A percentile compares a stretch with the other conserved stretches of the same genome.
Evolutionary conservation across 2,329 filamentous ascomycete species (phyloP).

Genomic region (Passalora sequoiae): DNA sequence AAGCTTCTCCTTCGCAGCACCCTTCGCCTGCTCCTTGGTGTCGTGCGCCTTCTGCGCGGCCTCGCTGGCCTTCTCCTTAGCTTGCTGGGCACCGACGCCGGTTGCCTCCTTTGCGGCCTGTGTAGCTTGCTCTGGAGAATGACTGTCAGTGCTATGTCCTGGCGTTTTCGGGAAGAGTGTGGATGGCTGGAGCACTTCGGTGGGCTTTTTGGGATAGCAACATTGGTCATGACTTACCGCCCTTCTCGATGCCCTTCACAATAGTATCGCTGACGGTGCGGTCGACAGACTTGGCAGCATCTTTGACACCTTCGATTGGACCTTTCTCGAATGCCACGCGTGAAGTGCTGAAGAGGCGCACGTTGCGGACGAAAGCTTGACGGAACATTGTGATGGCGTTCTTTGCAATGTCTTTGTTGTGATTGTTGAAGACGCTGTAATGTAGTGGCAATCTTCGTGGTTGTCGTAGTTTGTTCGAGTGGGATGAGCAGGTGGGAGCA

Average conservation of each 20-base stretch:
- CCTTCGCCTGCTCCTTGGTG: conserved; percentile 18
- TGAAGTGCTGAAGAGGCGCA: conserved; percentile 53
- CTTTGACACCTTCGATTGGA: conserved; percentile 52
- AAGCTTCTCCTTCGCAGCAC: conserved; percentile 15
- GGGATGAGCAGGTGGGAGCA: no score
- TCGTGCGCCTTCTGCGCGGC: conserved; percentile 41
- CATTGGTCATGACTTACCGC: conserved; percentile 46
- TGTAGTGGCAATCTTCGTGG: no score
- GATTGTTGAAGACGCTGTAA: no score
- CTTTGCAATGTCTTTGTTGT: background rate
- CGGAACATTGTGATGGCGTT: conserved; percentile 42
- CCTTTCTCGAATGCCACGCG: conserved; percentile 44
- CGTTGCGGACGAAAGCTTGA: conserved; percentile 40
- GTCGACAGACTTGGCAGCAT: conserved; percentile 55
- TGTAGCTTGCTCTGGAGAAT: conserved; percentile 47
- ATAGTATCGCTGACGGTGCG: conserved; percentile 50
- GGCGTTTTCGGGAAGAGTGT: conserved; percentile 10
- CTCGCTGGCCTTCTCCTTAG: conserved; percentile 40
- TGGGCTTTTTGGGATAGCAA: no score
- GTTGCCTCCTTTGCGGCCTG: conserved; percentile 40
- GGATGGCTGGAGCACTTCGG: background rate
- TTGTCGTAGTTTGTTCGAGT: no score
- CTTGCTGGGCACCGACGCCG: conserved; percentile 31
- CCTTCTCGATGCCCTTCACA: conserved; percentile 59
- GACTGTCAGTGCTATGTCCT: conserved; percentile 5